A percentile compares a stretch with the other conserved stretches of the same genome.
Conservation (phyloP, 768 basidiomycete species). For the Russula sp. region DNA sequence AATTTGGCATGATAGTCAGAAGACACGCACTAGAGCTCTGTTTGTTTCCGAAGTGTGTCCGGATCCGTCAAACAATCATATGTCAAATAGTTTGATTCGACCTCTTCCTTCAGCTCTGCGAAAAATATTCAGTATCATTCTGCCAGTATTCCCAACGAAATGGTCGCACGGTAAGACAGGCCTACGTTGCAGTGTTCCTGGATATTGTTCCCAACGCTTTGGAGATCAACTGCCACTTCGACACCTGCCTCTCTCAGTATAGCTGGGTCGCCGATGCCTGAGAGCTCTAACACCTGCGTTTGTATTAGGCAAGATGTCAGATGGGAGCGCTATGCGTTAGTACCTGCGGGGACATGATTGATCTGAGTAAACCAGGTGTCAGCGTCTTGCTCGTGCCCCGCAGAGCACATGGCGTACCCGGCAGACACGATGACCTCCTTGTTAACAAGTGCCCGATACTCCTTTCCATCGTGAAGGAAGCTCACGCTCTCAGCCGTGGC, state of each 20-base stretch:
- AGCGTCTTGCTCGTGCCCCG: neutral
- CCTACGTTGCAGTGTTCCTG: conserved; percentile 17
- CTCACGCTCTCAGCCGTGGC: conserved; percentile 10
- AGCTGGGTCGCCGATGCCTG: conserved; percentile 19
- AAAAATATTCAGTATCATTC: neutral
- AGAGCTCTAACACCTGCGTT: conserved; percentile 21
- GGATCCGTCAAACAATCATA: conserved; percentile 14
- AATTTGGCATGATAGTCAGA: neutral
- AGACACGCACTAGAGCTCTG: conserved; percentile 15
- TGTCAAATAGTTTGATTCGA: conserved; percentile 4
- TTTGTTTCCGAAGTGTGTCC: conserved; percentile 8
- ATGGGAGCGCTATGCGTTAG: neutral
- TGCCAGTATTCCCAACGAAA: neutral
- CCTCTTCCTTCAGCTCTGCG: conserved; percentile 18
- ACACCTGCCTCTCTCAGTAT: conserved; percentile 15
- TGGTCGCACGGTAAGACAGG: conserved; percentile 7
- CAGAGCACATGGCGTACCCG: conserved; percentile 3
- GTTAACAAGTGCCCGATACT: conserved; percentile 2
- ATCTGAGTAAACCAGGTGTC: neutral
- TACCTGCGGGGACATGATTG: conserved; percentile 20
- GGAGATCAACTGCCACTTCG: conserved; percentile 7
- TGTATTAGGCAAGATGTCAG: neutral
- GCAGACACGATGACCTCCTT: conserved; percentile 22
- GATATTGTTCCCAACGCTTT: conserved; percentile 20
- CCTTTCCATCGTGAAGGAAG: conserved; percentile 16